Base-by-base conservation (phyloP, 768 basidiomycete species). In the Phlebiopsis gigantea region DNA sequence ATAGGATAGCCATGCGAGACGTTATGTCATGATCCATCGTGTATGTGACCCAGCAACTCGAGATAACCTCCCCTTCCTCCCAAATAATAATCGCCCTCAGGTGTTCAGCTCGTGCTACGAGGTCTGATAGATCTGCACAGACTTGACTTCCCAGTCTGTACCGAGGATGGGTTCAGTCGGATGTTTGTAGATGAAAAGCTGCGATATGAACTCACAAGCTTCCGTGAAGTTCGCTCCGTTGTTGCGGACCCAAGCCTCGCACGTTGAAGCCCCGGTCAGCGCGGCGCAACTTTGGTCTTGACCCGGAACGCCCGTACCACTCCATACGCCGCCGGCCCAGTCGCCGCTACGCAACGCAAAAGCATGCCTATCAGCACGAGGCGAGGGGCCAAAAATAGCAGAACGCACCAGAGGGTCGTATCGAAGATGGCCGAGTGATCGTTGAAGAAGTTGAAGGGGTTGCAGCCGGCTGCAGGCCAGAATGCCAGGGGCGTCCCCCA, bases 291-390 rank as follows among this genome's bases (percentile, higher is more conserved):
- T 93, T 68, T 88, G 81, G 17, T 82, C 83, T 73, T 95, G 93
- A 51, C 93, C 93, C 17, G 89, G 90, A 53, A 87, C 79, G 28
- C 90, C 90, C 49, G 85, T 71, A 22, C 64, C 59, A 48, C 71
- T 73, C 94, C 94, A 98, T n/a, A 82, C 87, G 46, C 73, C 74
- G 47, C 85, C 83, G 10, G 93, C 93, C 94, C 93, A 98, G 62
- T 95, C 90, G 57, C 93, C 93, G 63, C 90, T 87, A 59, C 30
- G 54, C 29, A 22, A 30, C 49, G 5, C n/a, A 19, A 34, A 17
- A 22, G 22, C 12, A 22, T n/a, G n/a, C n/a, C n/a, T n/a, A n/a
- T n/a, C n/a, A n/a, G n/a, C n/a, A n/a, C n/a, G n/a, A n/a, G n/a
- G n/a, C n/a, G n/a, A n/a, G n/a, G n/a, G 54, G 51, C 63, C 24